Percentiles rank a stretch among this genome's conserved stretches.
phyloP scores from a whole-genome alignment of 2,329 filamentous ascomycete genomes.

The Aspergillus brunneoviolaceus region DNA sequence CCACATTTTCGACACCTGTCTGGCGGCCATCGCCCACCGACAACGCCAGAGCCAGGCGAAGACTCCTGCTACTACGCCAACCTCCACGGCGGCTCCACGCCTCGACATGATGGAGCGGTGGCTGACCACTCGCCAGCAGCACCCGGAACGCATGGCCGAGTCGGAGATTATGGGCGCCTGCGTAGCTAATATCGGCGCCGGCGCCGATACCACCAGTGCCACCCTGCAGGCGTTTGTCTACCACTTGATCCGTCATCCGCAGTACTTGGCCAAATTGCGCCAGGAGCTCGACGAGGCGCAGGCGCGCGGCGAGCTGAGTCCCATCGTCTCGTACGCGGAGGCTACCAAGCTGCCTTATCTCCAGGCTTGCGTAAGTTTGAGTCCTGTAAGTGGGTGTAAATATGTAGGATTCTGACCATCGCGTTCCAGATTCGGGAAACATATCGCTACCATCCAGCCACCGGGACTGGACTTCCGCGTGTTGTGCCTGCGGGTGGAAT shows the following conservation, averaged over 20 bases:
- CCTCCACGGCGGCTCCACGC: no score
- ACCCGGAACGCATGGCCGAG: no score
- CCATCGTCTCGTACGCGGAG: conserved; percentile 26
- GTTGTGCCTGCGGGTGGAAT: conserved; percentile 22
- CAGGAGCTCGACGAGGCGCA: conserved; percentile 26
- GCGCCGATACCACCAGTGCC: conserved; percentile 40
- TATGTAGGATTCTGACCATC: conserved; percentile 22
- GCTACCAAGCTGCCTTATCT: conserved; percentile 35
- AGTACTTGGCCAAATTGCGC: conserved; percentile 7
- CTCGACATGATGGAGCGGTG: no score
- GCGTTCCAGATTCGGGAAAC: conserved; percentile 39
- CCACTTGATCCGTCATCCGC: conserved; percentile 30
- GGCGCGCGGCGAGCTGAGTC: conserved; percentile 21
- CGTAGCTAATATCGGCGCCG: conserved; percentile 35
- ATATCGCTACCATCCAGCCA: conserved; percentile 35
- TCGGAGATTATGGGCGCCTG: no score
- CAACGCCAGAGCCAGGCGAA: no score
- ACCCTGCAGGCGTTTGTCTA: conserved; percentile 40
- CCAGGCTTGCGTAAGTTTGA: conserved; percentile 14
- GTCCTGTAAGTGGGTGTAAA: no score
- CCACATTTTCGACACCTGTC: no score
- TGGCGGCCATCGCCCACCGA: no score
- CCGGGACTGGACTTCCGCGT: conserved; percentile 31
- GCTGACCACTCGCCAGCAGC: no score
- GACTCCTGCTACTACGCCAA: no score